Percentiles rank a stretch among this genome's conserved stretches.
phyloP scores from a whole-genome alignment of 1,284 basidiomycete species.

The Fomitopsis schrenkii region DNA sequence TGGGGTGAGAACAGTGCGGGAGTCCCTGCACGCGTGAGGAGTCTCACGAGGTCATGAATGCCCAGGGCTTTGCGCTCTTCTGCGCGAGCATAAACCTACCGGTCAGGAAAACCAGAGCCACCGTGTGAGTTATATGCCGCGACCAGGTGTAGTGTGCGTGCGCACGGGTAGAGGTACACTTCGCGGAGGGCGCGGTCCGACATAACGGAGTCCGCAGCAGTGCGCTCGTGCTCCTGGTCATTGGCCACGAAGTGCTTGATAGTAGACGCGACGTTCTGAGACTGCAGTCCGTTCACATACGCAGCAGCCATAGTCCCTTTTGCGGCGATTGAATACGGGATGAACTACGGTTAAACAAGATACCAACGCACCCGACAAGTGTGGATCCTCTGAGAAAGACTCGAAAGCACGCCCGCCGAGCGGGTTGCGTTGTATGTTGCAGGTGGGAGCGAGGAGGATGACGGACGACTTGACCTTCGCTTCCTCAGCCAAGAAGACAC shows the following conservation, averaged over 20 bases:
- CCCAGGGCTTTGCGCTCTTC: conserved; percentile 53
- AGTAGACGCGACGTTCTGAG: conserved; percentile 55
- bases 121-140: neutral
- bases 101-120: neutral
- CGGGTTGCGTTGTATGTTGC: conserved; percentile 64
- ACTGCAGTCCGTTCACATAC: conserved; percentile 65
- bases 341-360: neutral
- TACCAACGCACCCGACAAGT: conserved; percentile 46
- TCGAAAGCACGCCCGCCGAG: conserved; percentile 65
- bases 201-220: conserved; percentile 57
- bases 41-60: conserved; percentile 58
- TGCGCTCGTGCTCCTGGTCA: conserved; percentile 66
- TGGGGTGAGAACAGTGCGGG: conserved; percentile 3
- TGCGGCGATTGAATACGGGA: neutral
- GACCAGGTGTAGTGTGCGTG: conserved; percentile 8
- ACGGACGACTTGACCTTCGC: conserved; percentile 62
- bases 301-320: conserved; percentile 55
- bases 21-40: neutral
- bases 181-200: conserved; percentile 64
- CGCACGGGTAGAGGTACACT: conserved; percentile 67
- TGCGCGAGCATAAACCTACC: conserved; percentile 63
- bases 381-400: conserved; percentile 66
- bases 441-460: conserved; percentile 62
- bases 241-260: conserved; percentile 52
- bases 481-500: conserved; percentile 55